Conservation (phyloP, 2,329 filamentous ascomycete species). For the Rhynchosporium graminicola region DNA sequence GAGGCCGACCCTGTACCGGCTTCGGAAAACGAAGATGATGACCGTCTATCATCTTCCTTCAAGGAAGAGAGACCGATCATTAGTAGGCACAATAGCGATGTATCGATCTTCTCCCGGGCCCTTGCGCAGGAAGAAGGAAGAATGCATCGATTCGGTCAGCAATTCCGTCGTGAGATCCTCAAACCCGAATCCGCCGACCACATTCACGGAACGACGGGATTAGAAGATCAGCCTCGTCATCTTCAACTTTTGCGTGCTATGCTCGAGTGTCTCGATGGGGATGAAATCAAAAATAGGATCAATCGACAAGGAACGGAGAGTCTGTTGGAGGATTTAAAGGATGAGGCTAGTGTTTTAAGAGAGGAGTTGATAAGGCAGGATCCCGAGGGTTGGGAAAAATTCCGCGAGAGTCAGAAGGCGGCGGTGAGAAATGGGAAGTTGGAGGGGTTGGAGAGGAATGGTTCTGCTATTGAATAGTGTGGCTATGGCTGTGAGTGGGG, state of each 20-base stretch:
- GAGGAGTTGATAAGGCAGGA: constrained; percentile 59
- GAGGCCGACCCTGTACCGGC: constrained; percentile 36
- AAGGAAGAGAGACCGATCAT: constrained; percentile 42
- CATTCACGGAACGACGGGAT: constrained; percentile 47
- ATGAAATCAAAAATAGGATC: constrained; percentile 55
- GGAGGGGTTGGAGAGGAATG: constrained; percentile 26
- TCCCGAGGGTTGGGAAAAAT: constrained; percentile 63
- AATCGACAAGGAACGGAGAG: constrained; percentile 55
- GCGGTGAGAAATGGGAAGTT: constrained; percentile 34
- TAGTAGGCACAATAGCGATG: constrained; percentile 63
- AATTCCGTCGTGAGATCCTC: constrained; percentile 64
- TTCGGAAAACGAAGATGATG: constrained; percentile 45
- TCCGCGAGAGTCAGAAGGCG: constrained; percentile 60
- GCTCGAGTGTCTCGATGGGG: constrained; percentile 63
- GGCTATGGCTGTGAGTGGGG: background rate
- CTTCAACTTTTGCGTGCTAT: constrained; percentile 58
- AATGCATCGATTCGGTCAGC: constrained; percentile 68
- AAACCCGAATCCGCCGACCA: constrained; percentile 40
- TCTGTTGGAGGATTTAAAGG: constrained; percentile 59
- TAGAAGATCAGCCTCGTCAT: constrained; percentile 31
- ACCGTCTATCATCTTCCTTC: constrained; percentile 29
- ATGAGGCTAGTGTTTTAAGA: constrained; percentile 46
- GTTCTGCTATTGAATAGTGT: constrained; percentile 32
- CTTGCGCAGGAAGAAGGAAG: constrained; percentile 69
- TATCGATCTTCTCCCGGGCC: constrained; percentile 65